Evolutionary conservation across 768 basidiomycete genomes (phyloP).

Genomic region (Trametopsis cervina): DNA sequence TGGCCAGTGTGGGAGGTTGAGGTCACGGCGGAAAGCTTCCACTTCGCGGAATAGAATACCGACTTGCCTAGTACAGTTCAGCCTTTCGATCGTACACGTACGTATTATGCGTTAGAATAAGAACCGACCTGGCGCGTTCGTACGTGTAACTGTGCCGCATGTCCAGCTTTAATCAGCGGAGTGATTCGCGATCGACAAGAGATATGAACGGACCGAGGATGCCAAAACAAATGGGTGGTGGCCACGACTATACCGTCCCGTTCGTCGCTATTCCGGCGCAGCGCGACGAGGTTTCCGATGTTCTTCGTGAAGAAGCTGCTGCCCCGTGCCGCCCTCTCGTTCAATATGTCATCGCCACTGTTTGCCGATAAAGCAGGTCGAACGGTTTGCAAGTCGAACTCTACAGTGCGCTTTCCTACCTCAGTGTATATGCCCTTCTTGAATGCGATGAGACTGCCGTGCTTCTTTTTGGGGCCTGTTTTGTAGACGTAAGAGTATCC

Average conservation of each 20-base stretch:
- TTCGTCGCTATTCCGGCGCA: slow-evolving; percentile 37
- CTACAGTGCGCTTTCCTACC: slow-evolving; percentile 40
- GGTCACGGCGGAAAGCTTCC: slow-evolving; percentile 42
- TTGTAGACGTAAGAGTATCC: slow-evolving; percentile 63
- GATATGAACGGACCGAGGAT: slow-evolving; percentile 56
- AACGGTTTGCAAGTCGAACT: slow-evolving; percentile 65
- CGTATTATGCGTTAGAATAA: not conserved
- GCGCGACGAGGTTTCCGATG: slow-evolving; percentile 67
- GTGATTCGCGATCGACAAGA: not conserved
- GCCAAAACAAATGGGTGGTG: slow-evolving; percentile 96
- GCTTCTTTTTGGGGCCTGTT: slow-evolving; percentile 68
- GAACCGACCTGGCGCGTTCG: slow-evolving; percentile 63
- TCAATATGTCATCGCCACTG: slow-evolving; percentile 19
- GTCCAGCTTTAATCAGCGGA: not conserved
- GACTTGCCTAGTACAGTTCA: slow-evolving; percentile 50
- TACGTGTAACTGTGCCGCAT: slow-evolving; percentile 53
- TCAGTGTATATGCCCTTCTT: slow-evolving; percentile 43
- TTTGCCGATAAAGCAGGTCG: no score
- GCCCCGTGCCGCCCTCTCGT: slow-evolving; percentile 33
- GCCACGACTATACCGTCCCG: slow-evolving; percentile 62
- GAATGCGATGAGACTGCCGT: slow-evolving; percentile 83
- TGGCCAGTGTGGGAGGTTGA: slow-evolving; percentile 54
- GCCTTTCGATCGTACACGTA: not conserved
- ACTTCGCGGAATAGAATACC: slow-evolving; percentile 68
- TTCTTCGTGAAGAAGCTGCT: slow-evolving; percentile 71